A percentile compares a stretch with the other conserved stretches of the same genome.
Conservation (phyloP, 176 grass and related monocot genomes). For the Alloteropsis semialata region DNA sequence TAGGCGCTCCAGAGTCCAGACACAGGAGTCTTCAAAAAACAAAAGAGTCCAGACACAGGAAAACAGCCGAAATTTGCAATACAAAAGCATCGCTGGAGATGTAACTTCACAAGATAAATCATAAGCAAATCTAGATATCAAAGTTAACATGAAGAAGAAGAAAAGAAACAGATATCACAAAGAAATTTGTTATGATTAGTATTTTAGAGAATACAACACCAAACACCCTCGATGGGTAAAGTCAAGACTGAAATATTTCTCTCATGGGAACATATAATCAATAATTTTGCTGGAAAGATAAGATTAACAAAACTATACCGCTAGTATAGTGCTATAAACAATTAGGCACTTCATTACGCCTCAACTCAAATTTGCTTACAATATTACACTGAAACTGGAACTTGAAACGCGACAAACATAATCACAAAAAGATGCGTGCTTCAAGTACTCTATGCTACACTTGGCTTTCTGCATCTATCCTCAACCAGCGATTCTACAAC, state of each 20-base stretch:
- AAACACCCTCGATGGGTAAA: not conserved
- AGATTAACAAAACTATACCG: not conserved
- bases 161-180: not conserved
- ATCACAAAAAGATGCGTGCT: conserved; percentile 21
- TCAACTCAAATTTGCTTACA: conserved; percentile 32
- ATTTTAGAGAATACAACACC: not conserved
- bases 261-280: not conserved
- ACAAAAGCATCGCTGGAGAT: not conserved
- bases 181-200: not conserved
- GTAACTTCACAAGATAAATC: not conserved
- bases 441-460: conserved; percentile 39
- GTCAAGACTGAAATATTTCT: not conserved
- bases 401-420: conserved; percentile 8
- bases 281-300: not conserved
- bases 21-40: too few species aligned
- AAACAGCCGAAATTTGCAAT: not conserved
- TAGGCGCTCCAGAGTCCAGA: not conserved
- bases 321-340: conserved; percentile 31
- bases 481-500: conserved; percentile 43
- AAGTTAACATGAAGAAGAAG: not conserved
- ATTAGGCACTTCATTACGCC: conserved; percentile 16
- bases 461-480: conserved; percentile 43
- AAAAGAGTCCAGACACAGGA: too few species aligned
- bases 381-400: conserved; percentile 19
- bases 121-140: not conserved